phyloP scores from a whole-genome alignment of 257 asterid species.

The Solanum sparsipilum region DNA sequence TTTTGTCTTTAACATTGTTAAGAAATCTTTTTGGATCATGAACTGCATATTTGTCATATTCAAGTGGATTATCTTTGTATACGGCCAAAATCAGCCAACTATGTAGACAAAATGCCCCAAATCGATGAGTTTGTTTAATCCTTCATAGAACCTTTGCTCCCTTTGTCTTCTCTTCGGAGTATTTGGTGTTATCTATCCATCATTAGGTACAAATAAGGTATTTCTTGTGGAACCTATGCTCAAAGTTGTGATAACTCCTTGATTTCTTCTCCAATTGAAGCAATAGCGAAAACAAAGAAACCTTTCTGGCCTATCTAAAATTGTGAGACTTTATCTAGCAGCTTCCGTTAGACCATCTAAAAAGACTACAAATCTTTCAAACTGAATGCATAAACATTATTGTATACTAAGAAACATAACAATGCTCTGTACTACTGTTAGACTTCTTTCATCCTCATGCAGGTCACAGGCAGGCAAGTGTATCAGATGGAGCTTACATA shows the following conservation, averaged over 20 bases:
- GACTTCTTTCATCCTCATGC: neutral
- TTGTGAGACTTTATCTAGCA: constrained; percentile 67
- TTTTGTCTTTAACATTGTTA: neutral
- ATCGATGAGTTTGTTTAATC: constrained; percentile 41
- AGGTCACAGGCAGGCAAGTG: neutral
- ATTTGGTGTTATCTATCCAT: constrained; percentile 18
- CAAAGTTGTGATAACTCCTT: constrained; percentile 10
- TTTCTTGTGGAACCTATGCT: neutral
- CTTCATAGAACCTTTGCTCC: constrained; percentile 56
- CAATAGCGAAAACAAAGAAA: constrained; percentile 60
- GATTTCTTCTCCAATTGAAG: constrained; percentile 43
- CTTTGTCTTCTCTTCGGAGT: constrained; percentile 41
- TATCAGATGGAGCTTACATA: neutral
- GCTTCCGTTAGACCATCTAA: constrained; percentile 82
- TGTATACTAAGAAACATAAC: neutral
- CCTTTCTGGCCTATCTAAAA: constrained; percentile 68
- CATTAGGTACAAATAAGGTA: neutral
- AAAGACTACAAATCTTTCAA: constrained; percentile 70
- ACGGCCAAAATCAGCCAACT: constrained; percentile 41
- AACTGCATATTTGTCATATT: constrained; percentile 70
- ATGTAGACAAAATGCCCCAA: constrained; percentile 60
- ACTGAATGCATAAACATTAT: constrained; percentile 15
- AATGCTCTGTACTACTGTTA: neutral
- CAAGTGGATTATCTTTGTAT: constrained; percentile 45
- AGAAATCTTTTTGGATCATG: constrained; percentile 52